These are phyloP conservation scores for Metschnikowia lochheadii DNA, from an alignment of 805 yeast species.

Conservation along the genomic window DNA sequence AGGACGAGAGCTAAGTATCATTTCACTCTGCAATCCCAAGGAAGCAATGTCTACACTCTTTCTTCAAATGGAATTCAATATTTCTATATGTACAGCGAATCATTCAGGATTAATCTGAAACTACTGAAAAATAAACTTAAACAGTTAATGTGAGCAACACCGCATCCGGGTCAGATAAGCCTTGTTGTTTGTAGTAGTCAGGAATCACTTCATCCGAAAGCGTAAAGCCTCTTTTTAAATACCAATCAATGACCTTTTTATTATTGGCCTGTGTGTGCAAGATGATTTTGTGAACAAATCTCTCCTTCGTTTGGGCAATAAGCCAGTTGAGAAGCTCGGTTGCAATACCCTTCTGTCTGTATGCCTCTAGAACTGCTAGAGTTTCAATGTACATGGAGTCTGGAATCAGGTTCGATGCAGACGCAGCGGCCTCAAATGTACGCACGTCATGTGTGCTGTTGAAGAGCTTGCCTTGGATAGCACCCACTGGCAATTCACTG, in stretches of 20 bases:
- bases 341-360: constrained; percentile 62
- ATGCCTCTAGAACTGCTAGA: constrained; percentile 62
- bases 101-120: not conserved
- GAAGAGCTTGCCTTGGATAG: constrained; percentile 53
- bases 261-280: constrained; percentile 51
- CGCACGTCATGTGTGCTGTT: constrained; percentile 40
- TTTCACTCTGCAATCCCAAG: not conserved
- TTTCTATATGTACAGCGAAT: not conserved
- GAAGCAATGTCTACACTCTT: not conserved
- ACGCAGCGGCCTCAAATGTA: constrained; percentile 21
- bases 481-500: constrained; percentile 80
- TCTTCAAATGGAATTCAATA: not conserved
- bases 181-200: constrained; percentile 47
- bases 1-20: constrained; percentile 26
- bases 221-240: constrained; percentile 45
- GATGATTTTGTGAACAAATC: constrained; percentile 50
- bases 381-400: constrained; percentile 60
- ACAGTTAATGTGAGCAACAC: constrained; percentile 30
- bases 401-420: constrained; percentile 34
- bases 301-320: constrained; percentile 50
- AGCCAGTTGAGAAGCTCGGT: constrained; percentile 52
- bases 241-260: constrained; percentile 46
- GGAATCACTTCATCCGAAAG: constrained; percentile 30
- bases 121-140: constrained; percentile 8
- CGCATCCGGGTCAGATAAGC: constrained; percentile 48